Conservation (phyloP, 2,329 filamentous ascomycete species). For the Nigrospora oryzae region DNA sequence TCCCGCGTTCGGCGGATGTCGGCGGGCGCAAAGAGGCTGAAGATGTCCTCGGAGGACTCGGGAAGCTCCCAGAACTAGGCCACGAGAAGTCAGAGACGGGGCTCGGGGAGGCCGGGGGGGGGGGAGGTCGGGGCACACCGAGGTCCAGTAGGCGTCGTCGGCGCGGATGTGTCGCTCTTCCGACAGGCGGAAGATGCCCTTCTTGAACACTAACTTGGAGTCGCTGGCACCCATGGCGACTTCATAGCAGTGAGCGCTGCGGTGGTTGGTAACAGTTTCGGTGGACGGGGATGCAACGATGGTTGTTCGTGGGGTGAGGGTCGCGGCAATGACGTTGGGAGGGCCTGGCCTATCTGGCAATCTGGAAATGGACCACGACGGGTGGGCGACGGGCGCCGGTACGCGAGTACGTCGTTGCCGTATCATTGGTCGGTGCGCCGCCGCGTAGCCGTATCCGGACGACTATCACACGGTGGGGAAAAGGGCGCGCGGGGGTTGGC, state of each 20-base stretch:
- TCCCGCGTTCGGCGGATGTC: constrained; percentile 87
- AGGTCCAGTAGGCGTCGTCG: constrained; percentile 87
- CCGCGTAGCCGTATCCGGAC: too few relatives aligned
- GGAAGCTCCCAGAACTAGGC: constrained; percentile 91
- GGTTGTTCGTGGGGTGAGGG: too few relatives aligned
- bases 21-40: constrained; percentile 84
- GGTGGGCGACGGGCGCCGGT: too few relatives aligned
- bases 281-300: too few relatives aligned
- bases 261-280: too few relatives aligned
- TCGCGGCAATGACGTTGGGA: too few relatives aligned
- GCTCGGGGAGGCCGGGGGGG: neutral
- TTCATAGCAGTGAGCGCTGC: constrained; percentile 12
- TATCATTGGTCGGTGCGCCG: too few relatives aligned
- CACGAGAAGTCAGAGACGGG: neutral
- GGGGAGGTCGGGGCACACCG: constrained; percentile 46
- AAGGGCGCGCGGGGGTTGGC: too few relatives aligned
- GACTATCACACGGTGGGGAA: too few relatives aligned
- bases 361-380: too few relatives aligned
- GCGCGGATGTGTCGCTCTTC: constrained; percentile 81
- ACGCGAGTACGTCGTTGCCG: too few relatives aligned
- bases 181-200: constrained; percentile 94
- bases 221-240: constrained; percentile 85
- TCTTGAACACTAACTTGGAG: constrained; percentile 97
- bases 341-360: too few relatives aligned
- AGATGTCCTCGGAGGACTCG: constrained; percentile 91